Evolutionary conservation across 306 rosid species (phyloP).

Genomic region (Lathyrus aphaca): DNA sequence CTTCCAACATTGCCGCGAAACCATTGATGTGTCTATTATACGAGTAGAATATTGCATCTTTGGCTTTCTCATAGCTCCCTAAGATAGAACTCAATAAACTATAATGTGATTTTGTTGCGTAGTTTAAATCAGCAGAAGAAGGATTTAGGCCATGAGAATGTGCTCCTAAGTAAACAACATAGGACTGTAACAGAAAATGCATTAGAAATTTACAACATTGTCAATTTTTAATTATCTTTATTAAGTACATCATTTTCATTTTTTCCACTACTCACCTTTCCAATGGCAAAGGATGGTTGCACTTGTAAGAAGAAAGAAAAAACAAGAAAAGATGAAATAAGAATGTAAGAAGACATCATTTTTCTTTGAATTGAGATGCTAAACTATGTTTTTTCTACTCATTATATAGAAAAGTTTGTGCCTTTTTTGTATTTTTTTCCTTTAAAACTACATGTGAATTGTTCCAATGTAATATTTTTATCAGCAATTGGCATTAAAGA

Average conservation of each 20-base stretch:
- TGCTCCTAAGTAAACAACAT: constrained; percentile 61
- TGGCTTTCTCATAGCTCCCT: constrained; percentile 58
- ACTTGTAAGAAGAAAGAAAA: constrained; percentile 11
- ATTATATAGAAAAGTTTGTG: constrained; percentile 16
- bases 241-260: neutral
- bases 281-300: constrained; percentile 24
- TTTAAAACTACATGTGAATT: constrained; percentile 16
- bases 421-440: neutral
- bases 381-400: neutral
- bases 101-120: constrained; percentile 46
- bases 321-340: constrained; percentile 7
- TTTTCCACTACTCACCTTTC: constrained; percentile 7
- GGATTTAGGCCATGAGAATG: constrained; percentile 38
- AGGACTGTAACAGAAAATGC: constrained; percentile 49
- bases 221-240: neutral
- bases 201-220: no score
- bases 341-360: constrained; percentile 6
- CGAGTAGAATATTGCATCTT: constrained; percentile 54
- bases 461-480: neutral
- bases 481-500: neutral
- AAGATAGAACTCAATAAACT: constrained; percentile 45
- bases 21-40: constrained; percentile 41
- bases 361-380: neutral
- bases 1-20: constrained; percentile 37
- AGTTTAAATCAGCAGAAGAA: constrained; percentile 39